Conservation (phyloP, 441 rosid genomes). For the Melastoma candidum region DNA sequence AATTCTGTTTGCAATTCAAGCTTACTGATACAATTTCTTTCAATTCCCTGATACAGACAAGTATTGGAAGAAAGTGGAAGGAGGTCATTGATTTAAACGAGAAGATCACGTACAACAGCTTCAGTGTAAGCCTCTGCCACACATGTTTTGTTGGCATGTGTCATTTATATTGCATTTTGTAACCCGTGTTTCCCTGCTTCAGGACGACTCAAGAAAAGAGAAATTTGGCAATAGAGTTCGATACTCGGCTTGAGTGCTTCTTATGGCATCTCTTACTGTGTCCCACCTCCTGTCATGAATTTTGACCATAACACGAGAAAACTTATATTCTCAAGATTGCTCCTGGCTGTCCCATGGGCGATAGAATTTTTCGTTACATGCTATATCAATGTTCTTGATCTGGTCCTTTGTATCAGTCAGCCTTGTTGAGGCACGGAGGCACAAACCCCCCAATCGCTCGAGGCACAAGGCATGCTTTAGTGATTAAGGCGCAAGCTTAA, state of each 20-base stretch:
- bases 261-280: not conserved
- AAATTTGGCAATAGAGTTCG: conserved; percentile 37
- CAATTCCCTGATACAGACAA: conserved; percentile 34
- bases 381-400: too few relatives aligned
- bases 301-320: too few relatives aligned
- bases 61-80: conserved; percentile 95
- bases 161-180: not conserved
- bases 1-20: too few relatives aligned
- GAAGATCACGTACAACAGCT: conserved; percentile 55
- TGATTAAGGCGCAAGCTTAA: too few relatives aligned
- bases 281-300: not conserved
- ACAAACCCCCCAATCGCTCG: too few relatives aligned
- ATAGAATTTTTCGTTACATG: too few relatives aligned
- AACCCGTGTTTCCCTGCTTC: conserved; percentile 19
- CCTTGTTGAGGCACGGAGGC: too few relatives aligned
- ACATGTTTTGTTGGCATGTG: not conserved
- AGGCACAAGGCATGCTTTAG: too few relatives aligned
- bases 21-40: too few relatives aligned
- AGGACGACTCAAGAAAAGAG: conserved; percentile 71
- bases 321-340: too few relatives aligned
- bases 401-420: too few relatives aligned
- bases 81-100: conserved; percentile 71
- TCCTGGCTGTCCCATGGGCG: too few relatives aligned
- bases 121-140: conserved; percentile 38
- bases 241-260: conserved; percentile 40